Base-by-base conservation (phyloP, 2,329 filamentous ascomycete species). In the Cryphonectria nitschkei region DNA sequence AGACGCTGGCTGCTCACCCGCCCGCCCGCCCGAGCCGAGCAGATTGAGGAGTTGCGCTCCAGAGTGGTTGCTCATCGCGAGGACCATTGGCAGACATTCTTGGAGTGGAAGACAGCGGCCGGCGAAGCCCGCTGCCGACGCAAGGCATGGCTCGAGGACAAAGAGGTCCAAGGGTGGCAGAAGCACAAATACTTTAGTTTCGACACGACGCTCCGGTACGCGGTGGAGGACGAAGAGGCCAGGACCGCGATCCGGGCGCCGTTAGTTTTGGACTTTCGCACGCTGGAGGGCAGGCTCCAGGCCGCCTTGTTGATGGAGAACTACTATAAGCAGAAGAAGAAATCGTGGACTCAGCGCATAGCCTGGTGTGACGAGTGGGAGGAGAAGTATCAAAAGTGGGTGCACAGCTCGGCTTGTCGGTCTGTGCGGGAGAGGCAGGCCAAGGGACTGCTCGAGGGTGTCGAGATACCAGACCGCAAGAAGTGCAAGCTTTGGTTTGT, bases 241-340 rank as follows among this genome's bases (percentile, higher is more conserved):
- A 29, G 5, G 16, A 11, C 3, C 7, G 5, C 9, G 6, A 4
- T 39, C 58, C 29, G 16, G 29, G 16, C 58, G 29, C 32, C 58
- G 16, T 5, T 2, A 26, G n/a, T 61, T 14, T n/a, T 65, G 11
- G 70, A 71, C 29, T 56, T 69, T 29, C 54, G 70, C 37, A 71
- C 70, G 16, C 34, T 22, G 3, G 19, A 69, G 62, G 61, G 67
- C 26, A 37, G 67, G 52, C 52, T 43, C 29, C 13, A 54, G 43
- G 70, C 62, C 9, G 39, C 65, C 39, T 16, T 26, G 34, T 69
- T 43, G 56, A 66, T 34, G 41, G 43, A 66, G 13, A 13, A 2
- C 5, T 0, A 0, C 1, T 62, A 66, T 19, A 4, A 32, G n/a
- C 16, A 0, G 9, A 1, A 16, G 6, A 9, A 26, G 34, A 16